A percentile compares a stretch with the other conserved stretches of the same genome.
phyloP scores from a whole-genome alignment of 148 eudicot genomes.

The Vaccinium vitisidaea region DNA sequence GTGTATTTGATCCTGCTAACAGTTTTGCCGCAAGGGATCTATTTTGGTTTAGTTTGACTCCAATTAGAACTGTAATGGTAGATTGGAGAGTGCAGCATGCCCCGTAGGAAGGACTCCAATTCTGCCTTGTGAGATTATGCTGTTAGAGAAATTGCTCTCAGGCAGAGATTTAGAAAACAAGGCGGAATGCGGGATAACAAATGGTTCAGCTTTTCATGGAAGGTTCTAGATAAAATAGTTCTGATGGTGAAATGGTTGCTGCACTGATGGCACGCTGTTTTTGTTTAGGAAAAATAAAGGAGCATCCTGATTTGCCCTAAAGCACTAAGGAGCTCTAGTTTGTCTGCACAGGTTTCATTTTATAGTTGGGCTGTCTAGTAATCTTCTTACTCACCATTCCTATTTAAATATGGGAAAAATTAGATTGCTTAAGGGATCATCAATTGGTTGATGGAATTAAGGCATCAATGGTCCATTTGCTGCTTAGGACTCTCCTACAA shows the following conservation, averaged over 20 bases:
- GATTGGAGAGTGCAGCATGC: not conserved
- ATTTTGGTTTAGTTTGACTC: not conserved
- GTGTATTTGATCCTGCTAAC: not conserved
- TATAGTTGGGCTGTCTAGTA: not conserved
- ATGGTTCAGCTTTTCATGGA: not conserved
- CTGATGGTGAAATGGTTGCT: slow-evolving; percentile 3
- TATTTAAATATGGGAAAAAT: not conserved
- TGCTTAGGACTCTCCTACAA: not conserved
- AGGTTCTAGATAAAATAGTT: not conserved
- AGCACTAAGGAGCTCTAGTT: not conserved
- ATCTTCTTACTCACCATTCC: not conserved
- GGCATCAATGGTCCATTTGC: not conserved
- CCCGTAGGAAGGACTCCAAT: not conserved
- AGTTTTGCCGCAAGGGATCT: not conserved
- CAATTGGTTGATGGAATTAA: slow-evolving; percentile 1
- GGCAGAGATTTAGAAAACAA: not conserved
- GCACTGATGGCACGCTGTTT: not conserved
- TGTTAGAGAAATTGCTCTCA: not conserved
- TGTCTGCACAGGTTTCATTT: not conserved
- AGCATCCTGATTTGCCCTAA: not conserved
- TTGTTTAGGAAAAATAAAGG: not conserved
- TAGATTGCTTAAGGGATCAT: not conserved
- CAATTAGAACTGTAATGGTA: not conserved
- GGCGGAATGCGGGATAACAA: not conserved
- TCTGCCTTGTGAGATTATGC: not conserved